These are phyloP conservation scores for Arctium lappa DNA, from an alignment of 129 eudicot genomes.

Conservation along the genomic window DNA sequence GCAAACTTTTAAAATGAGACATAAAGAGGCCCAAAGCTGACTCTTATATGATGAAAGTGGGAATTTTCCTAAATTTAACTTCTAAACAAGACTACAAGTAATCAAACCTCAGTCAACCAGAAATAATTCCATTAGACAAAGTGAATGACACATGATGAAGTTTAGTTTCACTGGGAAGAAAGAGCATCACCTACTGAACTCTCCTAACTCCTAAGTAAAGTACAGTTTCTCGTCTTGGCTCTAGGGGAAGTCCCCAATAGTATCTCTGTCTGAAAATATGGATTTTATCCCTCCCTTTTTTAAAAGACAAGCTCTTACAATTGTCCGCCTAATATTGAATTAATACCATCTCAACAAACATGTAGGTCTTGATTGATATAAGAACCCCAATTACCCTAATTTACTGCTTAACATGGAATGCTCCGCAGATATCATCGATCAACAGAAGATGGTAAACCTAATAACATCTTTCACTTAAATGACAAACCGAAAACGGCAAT, in stretches of 20 bases:
- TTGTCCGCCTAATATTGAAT: neutral
- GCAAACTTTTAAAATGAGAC: neutral
- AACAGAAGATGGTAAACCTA: conserved; percentile 15
- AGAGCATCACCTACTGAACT: neutral
- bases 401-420: neutral
- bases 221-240: neutral
- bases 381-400: conserved; percentile 13
- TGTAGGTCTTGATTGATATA: neutral
- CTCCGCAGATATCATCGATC: conserved; percentile 6
- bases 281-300: neutral
- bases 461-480: neutral
- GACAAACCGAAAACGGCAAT: neutral
- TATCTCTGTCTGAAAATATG: neutral
- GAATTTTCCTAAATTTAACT: neutral
- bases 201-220: neutral
- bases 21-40: neutral
- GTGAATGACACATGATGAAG: neutral
- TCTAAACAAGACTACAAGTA: neutral
- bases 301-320: neutral
- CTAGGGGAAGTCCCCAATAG: neutral
- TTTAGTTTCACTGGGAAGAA: neutral
- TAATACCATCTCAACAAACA: neutral
- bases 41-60: neutral
- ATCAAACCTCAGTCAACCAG: neutral
- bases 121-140: neutral